Evolutionary conservation across 192 early-diverging fungal genomes (phyloP), one percentile per base, ranked within the genome.

Genomic region (Anaeromyces robustus): DNA sequence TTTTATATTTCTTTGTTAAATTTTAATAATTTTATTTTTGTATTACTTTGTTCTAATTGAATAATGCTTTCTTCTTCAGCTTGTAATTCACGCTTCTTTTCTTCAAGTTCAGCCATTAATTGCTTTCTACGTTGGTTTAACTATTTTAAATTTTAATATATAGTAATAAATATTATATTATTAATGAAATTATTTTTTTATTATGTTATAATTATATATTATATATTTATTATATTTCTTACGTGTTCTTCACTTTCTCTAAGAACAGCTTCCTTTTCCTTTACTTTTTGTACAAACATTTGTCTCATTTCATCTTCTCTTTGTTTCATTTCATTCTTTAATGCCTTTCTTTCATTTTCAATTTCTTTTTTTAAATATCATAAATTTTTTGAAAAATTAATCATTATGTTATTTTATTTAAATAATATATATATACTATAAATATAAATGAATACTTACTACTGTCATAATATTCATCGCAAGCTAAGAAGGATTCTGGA

Each of bases 401-500:
- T 34, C 3, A 34, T 34, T 34, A 34, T 12, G 5, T 12, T 34
- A 34, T 34, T 34, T 34, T 34, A n/a, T n/a, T 34, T 34, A 7
- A 34, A 34, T 34, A 34, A 34, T 34, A 34, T 34, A 34, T 7
- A 34, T 7, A 34, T 16, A 12, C 13, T 16, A 41, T 16, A 41
- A 12, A 16, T 16, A 41, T 41, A 41, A 16, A 41, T 16, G 1
- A 41, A 16, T 7, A 22, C 43, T 22, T 52, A 52, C 43, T 52
- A 52, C 43, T 52, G 43, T 52, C 94, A 81, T 94, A 95, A 37
- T 87, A 84, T 14, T 95, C 95, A 78, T 96, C 95, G 80, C 93
- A 93, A 28, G 91, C 90, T 59, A 95, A 85, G 82, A 96, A 87
- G 13, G 94, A 95, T 30, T 91, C 89, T 41, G 94, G 95, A 29